A percentile compares a stretch with the other conserved stretches of the same genome.
Evolutionary conservation across 331 rosid species (phyloP).

Genomic region (Malus hybrid): DNA sequence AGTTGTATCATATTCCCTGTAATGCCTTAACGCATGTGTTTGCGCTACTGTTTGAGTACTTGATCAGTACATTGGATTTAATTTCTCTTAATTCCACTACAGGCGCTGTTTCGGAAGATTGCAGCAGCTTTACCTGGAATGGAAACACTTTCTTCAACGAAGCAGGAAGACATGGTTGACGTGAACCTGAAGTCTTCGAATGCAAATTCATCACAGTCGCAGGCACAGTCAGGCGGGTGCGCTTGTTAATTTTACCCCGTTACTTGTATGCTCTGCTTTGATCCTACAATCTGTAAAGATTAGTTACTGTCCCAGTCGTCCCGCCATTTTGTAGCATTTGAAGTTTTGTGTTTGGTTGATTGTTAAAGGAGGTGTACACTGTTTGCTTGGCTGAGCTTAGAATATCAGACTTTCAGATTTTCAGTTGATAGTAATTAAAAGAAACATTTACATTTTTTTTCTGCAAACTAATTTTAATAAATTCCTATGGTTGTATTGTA

Average conservation of each 20-base stretch:
- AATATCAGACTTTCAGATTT: neutral
- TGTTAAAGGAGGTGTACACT: neutral
- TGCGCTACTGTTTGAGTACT: neutral
- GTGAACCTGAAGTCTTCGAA: conserved; percentile 80
- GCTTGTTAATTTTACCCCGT: conserved; percentile 37
- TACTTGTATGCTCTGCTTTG: neutral
- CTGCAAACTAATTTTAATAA: neutral
- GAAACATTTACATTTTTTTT: neutral
- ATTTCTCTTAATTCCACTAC: conserved; percentile 12
- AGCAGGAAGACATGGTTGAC: conserved; percentile 99
- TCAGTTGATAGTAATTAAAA: neutral
- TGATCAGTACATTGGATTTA: neutral
- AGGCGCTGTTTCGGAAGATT: conserved; percentile 97
- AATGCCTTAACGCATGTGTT: neutral
- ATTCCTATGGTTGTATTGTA: neutral
- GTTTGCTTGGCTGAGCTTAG: neutral
- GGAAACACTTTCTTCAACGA: conserved; percentile 90
- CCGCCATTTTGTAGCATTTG: neutral
- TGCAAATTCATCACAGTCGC: conserved; percentile 47
- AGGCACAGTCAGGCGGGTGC: conserved; percentile 75
- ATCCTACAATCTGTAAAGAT: conserved; percentile 8
- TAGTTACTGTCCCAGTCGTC: neutral
- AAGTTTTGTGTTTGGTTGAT: conserved; percentile 4
- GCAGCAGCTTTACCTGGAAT: conserved; percentile 98
- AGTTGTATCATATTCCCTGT: neutral